Base-by-base conservation (phyloP, 176 grass and related monocot species). In the Cenchrus purpureus region DNA sequence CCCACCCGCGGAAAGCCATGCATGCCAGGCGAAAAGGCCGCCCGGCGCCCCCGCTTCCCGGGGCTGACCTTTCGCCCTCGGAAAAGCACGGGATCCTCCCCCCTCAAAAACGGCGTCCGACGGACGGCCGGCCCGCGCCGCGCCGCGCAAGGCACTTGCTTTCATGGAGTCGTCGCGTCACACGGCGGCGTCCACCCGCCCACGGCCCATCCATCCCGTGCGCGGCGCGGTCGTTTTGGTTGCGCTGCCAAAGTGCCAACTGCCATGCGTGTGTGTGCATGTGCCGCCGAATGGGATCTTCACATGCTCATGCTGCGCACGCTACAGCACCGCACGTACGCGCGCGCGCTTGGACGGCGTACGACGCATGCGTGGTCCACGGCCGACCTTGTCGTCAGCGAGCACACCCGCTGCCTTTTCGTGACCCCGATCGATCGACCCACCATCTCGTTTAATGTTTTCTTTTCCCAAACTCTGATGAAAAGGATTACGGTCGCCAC, bases 31-130 rank as follows among this genome's bases (percentile, higher is more conserved):
- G 40, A 28, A 61, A 71, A 77, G 49, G 49, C 40, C 3, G 49
- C 28, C 45, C 45, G 65, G 25, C 25, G 17, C 64, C 8, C 25
- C 34, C n/a, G 2, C 79, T 77, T 76, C 76, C 76, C 37, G 53
- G 68, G 71, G 79, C 74, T 82, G 71, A 87, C 86, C n/a, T 58
- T 76, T 81, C 59, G 16, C 12, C 19, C 61, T 19, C 42, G 19
- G 5, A 68, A 87, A 86, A 82, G 79, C 53, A 44, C 14, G 85
- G 17, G 78, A 57, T 34, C 25, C 15, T 34, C 25, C 37, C 25
- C 15, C 84, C 65, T 86, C 43, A 42, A 64, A 54, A 55, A 72
- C 57, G 68, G 57, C 68, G 68, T 68, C 29, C 14, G n/a, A 9
- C 42, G 31, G 37, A 40, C 37, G 37, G 37, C 37, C 37, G 37